A percentile compares a stretch with the other conserved stretches of the same genome.
Conservation (phyloP, 768 basidiomycete species). For the Pleurotus citrinopileatus region DNA sequence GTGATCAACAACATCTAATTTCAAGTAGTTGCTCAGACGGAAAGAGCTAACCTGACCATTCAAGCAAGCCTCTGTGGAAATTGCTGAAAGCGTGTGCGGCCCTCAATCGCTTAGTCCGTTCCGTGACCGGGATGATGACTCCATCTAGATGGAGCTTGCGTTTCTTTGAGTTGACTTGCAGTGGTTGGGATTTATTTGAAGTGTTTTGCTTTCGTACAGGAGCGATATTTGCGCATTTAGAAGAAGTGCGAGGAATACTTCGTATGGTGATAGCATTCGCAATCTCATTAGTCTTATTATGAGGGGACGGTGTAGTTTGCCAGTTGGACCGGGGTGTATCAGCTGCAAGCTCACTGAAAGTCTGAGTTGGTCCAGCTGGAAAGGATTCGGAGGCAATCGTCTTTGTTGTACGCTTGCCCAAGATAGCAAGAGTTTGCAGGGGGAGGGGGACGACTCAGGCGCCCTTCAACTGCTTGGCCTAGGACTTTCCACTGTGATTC, state of each 20-base stretch:
- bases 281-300: no score
- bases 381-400: not conserved
- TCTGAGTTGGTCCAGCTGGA: conserved; percentile 4
- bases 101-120: not conserved
- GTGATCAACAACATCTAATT: not conserved
- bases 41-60: not conserved
- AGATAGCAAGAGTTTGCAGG: not conserved
- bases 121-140: not conserved
- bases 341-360: conserved; percentile 6
- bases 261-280: not conserved
- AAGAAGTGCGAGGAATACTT: no score
- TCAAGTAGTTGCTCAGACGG: not conserved
- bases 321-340: no score
- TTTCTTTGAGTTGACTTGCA: not conserved
- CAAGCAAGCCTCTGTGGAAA: not conserved
- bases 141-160: not conserved
- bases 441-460: not conserved
- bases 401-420: not conserved
- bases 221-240: not conserved
- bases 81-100: not conserved
- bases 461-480: not conserved
- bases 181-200: no score
- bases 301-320: not conserved
- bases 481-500: not conserved
- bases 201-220: not conserved